Conservation (phyloP, 495 filamentous ascomycete genomes). For the Tirmania nivea region DNA sequence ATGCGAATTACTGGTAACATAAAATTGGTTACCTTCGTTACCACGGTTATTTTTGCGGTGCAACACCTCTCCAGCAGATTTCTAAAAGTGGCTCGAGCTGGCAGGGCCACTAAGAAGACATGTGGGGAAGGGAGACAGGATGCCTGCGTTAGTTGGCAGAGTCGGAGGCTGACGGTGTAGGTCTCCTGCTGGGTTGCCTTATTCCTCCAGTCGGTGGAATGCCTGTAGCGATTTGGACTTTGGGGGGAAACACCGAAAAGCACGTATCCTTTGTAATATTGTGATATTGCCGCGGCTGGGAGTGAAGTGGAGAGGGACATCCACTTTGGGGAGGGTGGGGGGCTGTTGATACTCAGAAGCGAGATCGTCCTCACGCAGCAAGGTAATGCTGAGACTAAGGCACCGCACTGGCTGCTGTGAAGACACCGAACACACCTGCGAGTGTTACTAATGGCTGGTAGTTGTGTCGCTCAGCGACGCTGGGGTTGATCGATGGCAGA, state of each 20-base stretch:
- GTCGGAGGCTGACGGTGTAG: background rate
- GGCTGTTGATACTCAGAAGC: background rate
- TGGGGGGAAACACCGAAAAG: background rate
- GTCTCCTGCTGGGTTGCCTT: background rate
- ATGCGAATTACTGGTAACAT: background rate
- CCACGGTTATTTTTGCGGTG: no score
- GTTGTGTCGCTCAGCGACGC: background rate
- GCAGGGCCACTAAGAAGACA: background rate
- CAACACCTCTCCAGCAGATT: no score
- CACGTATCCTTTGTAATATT: background rate
- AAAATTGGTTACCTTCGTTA: no score
- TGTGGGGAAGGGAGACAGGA: background rate
- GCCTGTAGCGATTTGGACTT: background rate
- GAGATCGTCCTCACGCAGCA: background rate
- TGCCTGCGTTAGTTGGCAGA: background rate
- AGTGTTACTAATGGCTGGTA: no score
- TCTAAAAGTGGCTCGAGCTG: no score
- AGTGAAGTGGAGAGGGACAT: background rate
- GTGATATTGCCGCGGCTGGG: background rate
- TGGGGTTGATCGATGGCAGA: background rate
- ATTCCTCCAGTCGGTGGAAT: background rate
- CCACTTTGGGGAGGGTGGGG: background rate
- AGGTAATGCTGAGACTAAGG: background rate
- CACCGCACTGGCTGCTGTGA: background rate
- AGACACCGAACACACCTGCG: background rate